Base-by-base conservation (phyloP, 2,329 filamentous ascomycete genomes). In the Cylindrodendrum hubeiense region DNA sequence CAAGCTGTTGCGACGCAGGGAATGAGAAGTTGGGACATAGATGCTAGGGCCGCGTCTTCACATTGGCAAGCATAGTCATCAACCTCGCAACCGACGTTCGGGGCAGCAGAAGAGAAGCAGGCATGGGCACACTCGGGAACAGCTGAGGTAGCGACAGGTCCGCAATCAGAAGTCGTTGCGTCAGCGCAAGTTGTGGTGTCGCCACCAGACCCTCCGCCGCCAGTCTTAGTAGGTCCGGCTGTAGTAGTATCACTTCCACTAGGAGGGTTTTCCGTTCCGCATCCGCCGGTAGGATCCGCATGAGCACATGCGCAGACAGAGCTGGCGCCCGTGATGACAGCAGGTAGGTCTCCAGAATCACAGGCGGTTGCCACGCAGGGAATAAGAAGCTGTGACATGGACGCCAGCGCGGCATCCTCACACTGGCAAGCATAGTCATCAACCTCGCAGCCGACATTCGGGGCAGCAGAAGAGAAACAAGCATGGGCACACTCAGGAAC, bases 21-120 rank as follows among this genome's bases (percentile, higher is more conserved):
- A 12, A 74, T 67, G 21, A 77, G 67, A 19, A 73, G 63, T 33
- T 65, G 50, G 3, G 74, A 72, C 1, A 78, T 60, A 15, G 63
- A 67, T 17, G 65, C 61, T 51, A 72, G 70, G 9, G 71, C 69
- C 7, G 67, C 70, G 9, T 70, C 61, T 26, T 72, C 56, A 50
- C 76, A 78, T 28, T 77, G 75, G 43, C 76, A 78, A 5, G 56
- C 61, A 47, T 73, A 77, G 65, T 78, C 75, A 21, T 67, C 47
- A 9, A 72, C 65, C n/a, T 63, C 67, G 61, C 76, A 77, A 13
- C 72, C 71, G 5, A 77, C 70, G 0, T 57, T 41, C 1, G 75
- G 74, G 2, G 72, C 73, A 19, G 68, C 68, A 10, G 70, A 71
- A 3, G 64, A 50, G 63, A 77, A 77, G 65, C 76, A 77, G 6